Evolutionary conservation across 106 monocot species (phyloP).

Genomic region (Dioscorea zingiberensis): DNA sequence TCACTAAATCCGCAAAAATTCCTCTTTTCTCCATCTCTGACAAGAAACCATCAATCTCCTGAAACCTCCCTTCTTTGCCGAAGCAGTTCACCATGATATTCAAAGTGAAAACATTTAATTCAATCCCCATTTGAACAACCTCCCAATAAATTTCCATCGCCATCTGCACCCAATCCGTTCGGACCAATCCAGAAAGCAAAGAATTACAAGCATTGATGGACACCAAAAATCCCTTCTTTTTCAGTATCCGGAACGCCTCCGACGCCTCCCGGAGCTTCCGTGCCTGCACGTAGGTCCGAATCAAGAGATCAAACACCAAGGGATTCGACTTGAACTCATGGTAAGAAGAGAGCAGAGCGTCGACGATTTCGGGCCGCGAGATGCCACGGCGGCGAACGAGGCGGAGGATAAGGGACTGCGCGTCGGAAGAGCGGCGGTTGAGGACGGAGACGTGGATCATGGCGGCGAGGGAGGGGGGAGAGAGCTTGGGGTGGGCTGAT

Average conservation of each 20-base stretch:
- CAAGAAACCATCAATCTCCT: constrained; percentile 36
- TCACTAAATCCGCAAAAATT: constrained; percentile 74
- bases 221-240: constrained; percentile 26
- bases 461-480: constrained; percentile 34
- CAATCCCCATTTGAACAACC: constrained; percentile 30
- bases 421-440: constrained; percentile 28
- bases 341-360: constrained; percentile 22
- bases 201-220: constrained; percentile 71
- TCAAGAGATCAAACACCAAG: constrained; percentile 59
- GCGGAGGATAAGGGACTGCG: constrained; percentile 75
- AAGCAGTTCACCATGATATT: constrained; percentile 86
- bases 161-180: constrained; percentile 57
- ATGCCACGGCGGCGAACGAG: constrained; percentile 59
- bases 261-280: constrained; percentile 76
- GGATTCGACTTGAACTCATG: constrained; percentile 4
- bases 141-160: constrained; percentile 49
- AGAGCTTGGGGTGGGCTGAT: constrained; percentile 12
- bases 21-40: constrained; percentile 70
- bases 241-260: constrained; percentile 57
- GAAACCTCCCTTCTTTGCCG: constrained; percentile 57
- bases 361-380: constrained; percentile 46
- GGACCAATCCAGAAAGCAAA: constrained; percentile 66
- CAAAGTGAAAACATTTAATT: constrained; percentile 64
- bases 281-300: constrained; percentile 83
- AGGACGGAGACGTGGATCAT: constrained; percentile 45